A percentile compares a stretch with the other conserved stretches of the same genome.
phyloP scores from a whole-genome alignment of 1,284 basidiomycete genomes.

The Cystobasidiaceae sp. region DNA sequence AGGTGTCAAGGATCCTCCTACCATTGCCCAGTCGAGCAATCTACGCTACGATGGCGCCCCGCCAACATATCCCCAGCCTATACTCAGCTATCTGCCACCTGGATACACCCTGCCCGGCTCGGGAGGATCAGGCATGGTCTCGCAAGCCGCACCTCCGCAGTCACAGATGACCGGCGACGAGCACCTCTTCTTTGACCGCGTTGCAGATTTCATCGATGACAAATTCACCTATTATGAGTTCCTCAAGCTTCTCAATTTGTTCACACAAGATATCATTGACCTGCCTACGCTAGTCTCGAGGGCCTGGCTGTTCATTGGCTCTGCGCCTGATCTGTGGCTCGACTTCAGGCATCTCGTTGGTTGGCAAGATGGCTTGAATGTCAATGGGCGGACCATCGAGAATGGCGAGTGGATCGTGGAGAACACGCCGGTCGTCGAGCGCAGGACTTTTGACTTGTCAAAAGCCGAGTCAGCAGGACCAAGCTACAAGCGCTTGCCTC shows the following conservation, averaged over 20 bases:
- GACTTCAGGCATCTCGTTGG: slow-evolving; percentile 85
- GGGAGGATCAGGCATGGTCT: slow-evolving; percentile 9
- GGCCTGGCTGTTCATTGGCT: slow-evolving; percentile 69
- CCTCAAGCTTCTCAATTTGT: slow-evolving; percentile 89
- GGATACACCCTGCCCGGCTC: slow-evolving; percentile 10
- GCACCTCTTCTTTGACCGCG: slow-evolving; percentile 83
- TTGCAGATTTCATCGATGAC: slow-evolving; percentile 78
- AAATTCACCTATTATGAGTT: slow-evolving; percentile 86
- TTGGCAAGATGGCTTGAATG: slow-evolving; percentile 59
- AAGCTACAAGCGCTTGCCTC: slow-evolving; percentile 85
- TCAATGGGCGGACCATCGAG: slow-evolving; percentile 47
- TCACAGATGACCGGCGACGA: slow-evolving; percentile 67
- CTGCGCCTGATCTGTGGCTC: slow-evolving; percentile 69
- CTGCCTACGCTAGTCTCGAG: slow-evolving; percentile 73
- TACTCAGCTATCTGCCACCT: slow-evolving; percentile 24
- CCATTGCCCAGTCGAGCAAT: slow-evolving; percentile 15
- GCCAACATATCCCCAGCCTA: slow-evolving; percentile 26
- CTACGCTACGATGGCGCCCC: slow-evolving; percentile 1
- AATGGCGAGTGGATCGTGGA: slow-evolving; percentile 50
- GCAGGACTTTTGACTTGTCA: slow-evolving; percentile 7
- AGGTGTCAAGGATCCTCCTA: slow-evolving; percentile 22
- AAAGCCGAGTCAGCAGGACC: slow-evolving; percentile 59
- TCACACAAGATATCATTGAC: slow-evolving; percentile 90
- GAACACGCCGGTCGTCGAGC: slow-evolving; percentile 42
- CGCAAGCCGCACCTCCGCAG: slow-evolving; percentile 39